A percentile compares a stretch with the other conserved stretches of the same genome.
Conservation (phyloP, 495 filamentous ascomycete genomes). For the Penicillium subrubescens region DNA sequence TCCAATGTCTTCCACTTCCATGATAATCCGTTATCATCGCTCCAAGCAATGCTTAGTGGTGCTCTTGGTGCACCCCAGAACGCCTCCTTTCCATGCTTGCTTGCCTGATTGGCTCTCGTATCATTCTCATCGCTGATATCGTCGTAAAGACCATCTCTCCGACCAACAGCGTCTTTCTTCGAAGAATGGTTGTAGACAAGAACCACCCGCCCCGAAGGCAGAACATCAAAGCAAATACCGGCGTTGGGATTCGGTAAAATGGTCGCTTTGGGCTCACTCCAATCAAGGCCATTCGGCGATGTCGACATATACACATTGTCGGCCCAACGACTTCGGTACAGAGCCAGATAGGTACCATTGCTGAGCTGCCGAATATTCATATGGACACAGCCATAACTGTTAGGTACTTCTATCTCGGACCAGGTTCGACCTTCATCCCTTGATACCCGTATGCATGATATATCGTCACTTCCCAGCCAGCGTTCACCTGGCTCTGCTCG, state of each 20-base stretch:
- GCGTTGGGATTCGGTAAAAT: conserved; percentile 29
- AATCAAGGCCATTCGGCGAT: conserved; percentile 23
- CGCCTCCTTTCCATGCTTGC: conserved; percentile 27
- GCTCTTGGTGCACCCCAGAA: conserved; percentile 32
- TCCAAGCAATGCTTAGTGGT: conserved; percentile 27
- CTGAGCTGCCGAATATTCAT: conserved; percentile 29
- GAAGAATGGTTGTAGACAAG: conserved; percentile 31
- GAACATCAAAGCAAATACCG: conserved; percentile 28
- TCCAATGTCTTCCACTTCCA: conserved; percentile 26
- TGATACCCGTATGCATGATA: conserved; percentile 25
- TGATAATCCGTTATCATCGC: conserved; percentile 22
- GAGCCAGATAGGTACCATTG: conserved; percentile 22
- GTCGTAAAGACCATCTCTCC: conserved; percentile 28
- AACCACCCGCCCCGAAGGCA: conserved; percentile 27
- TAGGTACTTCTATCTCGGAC: conserved; percentile 21
- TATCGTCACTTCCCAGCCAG: conserved; percentile 30
- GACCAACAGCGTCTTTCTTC: conserved; percentile 23
- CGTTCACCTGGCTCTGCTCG: conserved; percentile 23
- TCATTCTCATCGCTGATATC: conserved; percentile 28
- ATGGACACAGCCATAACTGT: conserved; percentile 27
- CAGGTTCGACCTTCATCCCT: conserved; percentile 22
- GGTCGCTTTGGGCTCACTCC: conserved; percentile 24
- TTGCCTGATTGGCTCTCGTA: conserved; percentile 23
- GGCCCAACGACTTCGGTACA: conserved; percentile 31
- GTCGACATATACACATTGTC: conserved; percentile 26